These are phyloP conservation scores for Eragrostis curvula DNA, from an alignment of 176 grass and related monocot genomes.

Conservation along the genomic window DNA sequence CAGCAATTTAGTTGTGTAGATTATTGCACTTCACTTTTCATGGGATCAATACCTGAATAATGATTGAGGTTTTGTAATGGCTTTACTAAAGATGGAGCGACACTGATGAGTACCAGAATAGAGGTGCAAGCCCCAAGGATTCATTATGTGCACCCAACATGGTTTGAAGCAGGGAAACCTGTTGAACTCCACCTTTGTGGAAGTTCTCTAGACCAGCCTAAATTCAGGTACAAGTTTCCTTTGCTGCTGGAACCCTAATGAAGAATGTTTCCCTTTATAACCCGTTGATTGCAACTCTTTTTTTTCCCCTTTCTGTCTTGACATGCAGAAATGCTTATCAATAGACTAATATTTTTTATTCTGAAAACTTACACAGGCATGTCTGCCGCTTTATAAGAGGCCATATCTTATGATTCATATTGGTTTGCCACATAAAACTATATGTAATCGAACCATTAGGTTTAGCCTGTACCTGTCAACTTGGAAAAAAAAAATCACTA, in stretches of 20 bases:
- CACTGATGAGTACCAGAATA: slow-evolving; percentile 82
- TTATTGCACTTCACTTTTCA: slow-evolving; percentile 25
- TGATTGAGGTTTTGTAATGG: slow-evolving; percentile 34
- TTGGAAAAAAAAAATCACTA: slow-evolving; percentile 13
- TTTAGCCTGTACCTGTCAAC: slow-evolving; percentile 16
- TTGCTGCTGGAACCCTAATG: not conserved
- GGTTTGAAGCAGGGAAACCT: slow-evolving; percentile 94
- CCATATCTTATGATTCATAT: not conserved
- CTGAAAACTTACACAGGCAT: not conserved
- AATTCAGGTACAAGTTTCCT: slow-evolving; percentile 61
- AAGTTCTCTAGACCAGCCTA: slow-evolving; percentile 87
- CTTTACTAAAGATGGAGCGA: slow-evolving; percentile 67
- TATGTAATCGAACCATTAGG: slow-evolving; percentile 6
- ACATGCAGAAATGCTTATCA: not conserved
- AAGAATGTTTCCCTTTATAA: slow-evolving; percentile 17
- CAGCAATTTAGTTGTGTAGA: slow-evolving; percentile 6
- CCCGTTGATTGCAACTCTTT: not conserved
- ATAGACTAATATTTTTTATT: slow-evolving; percentile 7
- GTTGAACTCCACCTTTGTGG: slow-evolving; percentile 81
- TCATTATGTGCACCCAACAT: slow-evolving; percentile 85
- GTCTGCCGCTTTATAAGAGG: not conserved
- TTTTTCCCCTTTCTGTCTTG: not conserved
- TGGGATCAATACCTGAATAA: slow-evolving; percentile 4
- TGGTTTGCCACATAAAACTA: not conserved
- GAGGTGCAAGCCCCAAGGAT: slow-evolving; percentile 83